Conservation (phyloP, 345 rosid species). For the Arabidopsis suecica region DNA sequence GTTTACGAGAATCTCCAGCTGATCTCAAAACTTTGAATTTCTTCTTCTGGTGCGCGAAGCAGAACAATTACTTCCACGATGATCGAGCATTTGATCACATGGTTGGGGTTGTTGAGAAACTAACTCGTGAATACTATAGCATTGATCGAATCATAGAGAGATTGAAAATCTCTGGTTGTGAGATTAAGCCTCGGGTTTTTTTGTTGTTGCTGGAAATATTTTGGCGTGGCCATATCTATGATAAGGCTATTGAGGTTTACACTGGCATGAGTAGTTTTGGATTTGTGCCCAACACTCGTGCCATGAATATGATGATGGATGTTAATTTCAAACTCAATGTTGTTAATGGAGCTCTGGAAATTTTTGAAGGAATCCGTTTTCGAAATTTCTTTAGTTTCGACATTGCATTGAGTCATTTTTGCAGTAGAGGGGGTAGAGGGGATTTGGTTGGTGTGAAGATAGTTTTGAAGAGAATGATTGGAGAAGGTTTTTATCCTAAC, state of each 20-base stretch:
- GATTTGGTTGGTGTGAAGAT: constrained; percentile 49
- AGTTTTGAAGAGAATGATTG: constrained; percentile 57
- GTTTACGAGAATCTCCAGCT: constrained; percentile 54
- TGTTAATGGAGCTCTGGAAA: constrained; percentile 49
- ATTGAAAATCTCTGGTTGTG: constrained; percentile 54
- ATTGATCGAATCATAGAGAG: constrained; percentile 51
- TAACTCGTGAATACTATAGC: constrained; percentile 41
- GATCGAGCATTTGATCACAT: constrained; percentile 55
- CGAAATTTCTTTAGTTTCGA: constrained; percentile 70
- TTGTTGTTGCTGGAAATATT: constrained; percentile 67
- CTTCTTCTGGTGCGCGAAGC: constrained; percentile 70
- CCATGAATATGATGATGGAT: constrained; percentile 68
- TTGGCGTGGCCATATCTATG: constrained; percentile 68
- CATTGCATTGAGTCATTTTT: constrained; percentile 63
- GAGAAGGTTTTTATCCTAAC: constrained; percentile 65
- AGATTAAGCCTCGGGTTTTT: constrained; percentile 55
- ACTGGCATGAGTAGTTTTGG: constrained; percentile 57
- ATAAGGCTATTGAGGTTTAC: constrained; percentile 59
- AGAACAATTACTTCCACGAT: constrained; percentile 59
- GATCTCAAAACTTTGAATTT: constrained; percentile 65
- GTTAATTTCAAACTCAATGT: constrained; percentile 53
- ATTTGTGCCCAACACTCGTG: constrained; percentile 62
- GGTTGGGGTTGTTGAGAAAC: constrained; percentile 54
- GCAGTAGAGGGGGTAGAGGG: constrained; percentile 50
- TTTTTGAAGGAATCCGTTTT: constrained; percentile 48